phyloP scores from a whole-genome alignment of 2,329 filamentous ascomycete species.

The Alternaria dauci region DNA sequence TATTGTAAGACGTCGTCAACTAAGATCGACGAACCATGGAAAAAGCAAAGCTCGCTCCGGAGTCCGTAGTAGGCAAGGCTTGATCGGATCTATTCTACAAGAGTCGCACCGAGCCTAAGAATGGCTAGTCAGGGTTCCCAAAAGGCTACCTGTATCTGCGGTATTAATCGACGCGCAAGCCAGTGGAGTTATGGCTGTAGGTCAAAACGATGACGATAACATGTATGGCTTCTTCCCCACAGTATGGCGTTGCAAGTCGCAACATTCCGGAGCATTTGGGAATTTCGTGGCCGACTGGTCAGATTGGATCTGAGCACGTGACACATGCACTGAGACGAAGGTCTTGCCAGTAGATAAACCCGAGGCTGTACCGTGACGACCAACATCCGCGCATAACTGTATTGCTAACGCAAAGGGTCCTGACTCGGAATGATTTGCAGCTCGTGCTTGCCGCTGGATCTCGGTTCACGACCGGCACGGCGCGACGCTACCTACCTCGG shows the following conservation, averaged over 20 bases:
- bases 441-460: conserved; percentile 36
- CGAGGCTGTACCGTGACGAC: conserved; percentile 12
- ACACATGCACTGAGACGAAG: background rate
- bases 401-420: conserved; percentile 10
- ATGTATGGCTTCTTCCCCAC: background rate
- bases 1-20: conserved; percentile 11
- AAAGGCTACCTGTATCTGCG: conserved; percentile 7
- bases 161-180: conserved; percentile 18
- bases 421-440: conserved; percentile 26
- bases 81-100: conserved; percentile 10
- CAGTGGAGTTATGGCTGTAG: conserved; percentile 5
- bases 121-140: conserved; percentile 13
- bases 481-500: conserved; percentile 35
- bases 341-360: conserved; percentile 1
- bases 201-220: conserved; percentile 10
- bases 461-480: conserved; percentile 36
- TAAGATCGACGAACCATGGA: conserved; percentile 16
- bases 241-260: conserved; percentile 4
- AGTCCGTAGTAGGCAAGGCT: conserved; percentile 7
- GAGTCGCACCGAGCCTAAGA: conserved; percentile 11
- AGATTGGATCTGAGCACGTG: conserved; percentile 5
- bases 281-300: background rate
- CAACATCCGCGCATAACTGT: conserved; percentile 5
- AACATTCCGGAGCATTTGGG: conserved; percentile 6
- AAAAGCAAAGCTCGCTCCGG: conserved; percentile 14